Evolutionary conservation across 768 basidiomycete genomes (phyloP).

Genomic region (Pleurotus tuoliensis): DNA sequence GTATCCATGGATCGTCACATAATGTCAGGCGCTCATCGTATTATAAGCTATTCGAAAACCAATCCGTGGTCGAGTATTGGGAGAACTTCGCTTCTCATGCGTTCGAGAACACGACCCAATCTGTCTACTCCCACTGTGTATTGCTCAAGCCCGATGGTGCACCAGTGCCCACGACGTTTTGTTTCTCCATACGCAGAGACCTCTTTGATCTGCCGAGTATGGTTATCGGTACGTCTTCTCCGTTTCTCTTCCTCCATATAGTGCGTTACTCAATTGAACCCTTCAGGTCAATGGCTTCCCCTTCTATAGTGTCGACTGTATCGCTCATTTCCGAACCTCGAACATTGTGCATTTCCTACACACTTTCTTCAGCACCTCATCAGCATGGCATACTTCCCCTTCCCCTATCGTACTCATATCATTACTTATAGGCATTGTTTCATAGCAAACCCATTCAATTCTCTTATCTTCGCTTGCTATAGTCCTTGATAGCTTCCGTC

Average conservation of each 20-base stretch:
- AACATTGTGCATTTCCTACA: neutral
- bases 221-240: slow-evolving; percentile 66
- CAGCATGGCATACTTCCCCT: slow-evolving; percentile 1
- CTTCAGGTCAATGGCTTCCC: slow-evolving; percentile 82
- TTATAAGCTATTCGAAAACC: slow-evolving; percentile 84
- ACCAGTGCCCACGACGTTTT: slow-evolving; percentile 89
- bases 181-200: slow-evolving; percentile 93
- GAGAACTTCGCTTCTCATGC: slow-evolving; percentile 96
- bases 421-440: slow-evolving; percentile 5
- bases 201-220: slow-evolving; percentile 87
- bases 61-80: slow-evolving; percentile 93
- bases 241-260: neutral
- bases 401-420: slow-evolving; percentile 4
- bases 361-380: slow-evolving; percentile 1
- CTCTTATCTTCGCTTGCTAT: neutral
- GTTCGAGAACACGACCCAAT: slow-evolving; percentile 96
- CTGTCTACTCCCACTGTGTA: slow-evolving; percentile 90
- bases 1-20: slow-evolving; percentile 11
- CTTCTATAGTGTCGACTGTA: slow-evolving; percentile 44
- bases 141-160: slow-evolving; percentile 80
- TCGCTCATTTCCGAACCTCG: slow-evolving; percentile 13
- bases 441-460: neutral
- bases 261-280: neutral
- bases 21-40: neutral
- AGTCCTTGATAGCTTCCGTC: neutral